These are phyloP conservation scores for Ogataea philodendri DNA, from an alignment of 805 yeast genomes.

Conservation along the genomic window DNA sequence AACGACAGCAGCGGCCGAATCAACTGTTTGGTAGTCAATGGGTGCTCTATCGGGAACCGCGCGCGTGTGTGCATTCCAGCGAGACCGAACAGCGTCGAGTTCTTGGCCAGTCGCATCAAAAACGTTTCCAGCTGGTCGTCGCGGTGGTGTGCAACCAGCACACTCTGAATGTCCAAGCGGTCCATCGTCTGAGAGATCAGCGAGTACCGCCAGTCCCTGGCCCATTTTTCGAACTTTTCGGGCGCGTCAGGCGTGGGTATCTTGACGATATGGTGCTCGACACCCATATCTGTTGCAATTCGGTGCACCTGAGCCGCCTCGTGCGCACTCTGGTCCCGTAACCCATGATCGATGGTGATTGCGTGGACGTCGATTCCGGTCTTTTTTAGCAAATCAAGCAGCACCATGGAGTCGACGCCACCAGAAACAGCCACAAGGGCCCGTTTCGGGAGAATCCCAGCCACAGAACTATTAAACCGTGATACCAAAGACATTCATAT, in stretches of 20 bases:
- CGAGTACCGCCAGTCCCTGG: conserved; percentile 53
- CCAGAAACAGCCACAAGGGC: conserved; percentile 63
- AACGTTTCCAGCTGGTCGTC: conserved; percentile 77
- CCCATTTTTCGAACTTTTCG: conserved; percentile 47
- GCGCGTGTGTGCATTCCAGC: conserved; percentile 43
- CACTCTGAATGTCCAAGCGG: conserved; percentile 29
- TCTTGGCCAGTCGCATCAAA: conserved; percentile 47
- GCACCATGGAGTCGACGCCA: conserved; percentile 78
- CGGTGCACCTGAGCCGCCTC: conserved; percentile 47
- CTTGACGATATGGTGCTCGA: conserved; percentile 27
- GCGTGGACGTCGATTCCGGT: conserved; percentile 40
- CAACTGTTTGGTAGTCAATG: conserved; percentile 24
- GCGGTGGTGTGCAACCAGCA: conserved; percentile 64
- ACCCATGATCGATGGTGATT: conserved; percentile 64
- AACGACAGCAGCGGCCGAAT: conserved; percentile 54
- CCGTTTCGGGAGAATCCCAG: background rate
- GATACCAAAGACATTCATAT: conserved; percentile 6
- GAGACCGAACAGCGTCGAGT: conserved; percentile 55
- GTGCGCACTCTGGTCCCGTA: conserved; percentile 44
- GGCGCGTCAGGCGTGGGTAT: conserved; percentile 18
- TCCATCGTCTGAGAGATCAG: conserved; percentile 43
- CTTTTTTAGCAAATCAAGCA: conserved; percentile 43
- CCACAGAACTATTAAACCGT: background rate
- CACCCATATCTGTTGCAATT: conserved; percentile 20
- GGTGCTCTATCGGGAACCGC: conserved; percentile 15